Evolutionary conservation across 768 basidiomycete species (phyloP).

Genomic region (Hypholoma fasciculare): DNA sequence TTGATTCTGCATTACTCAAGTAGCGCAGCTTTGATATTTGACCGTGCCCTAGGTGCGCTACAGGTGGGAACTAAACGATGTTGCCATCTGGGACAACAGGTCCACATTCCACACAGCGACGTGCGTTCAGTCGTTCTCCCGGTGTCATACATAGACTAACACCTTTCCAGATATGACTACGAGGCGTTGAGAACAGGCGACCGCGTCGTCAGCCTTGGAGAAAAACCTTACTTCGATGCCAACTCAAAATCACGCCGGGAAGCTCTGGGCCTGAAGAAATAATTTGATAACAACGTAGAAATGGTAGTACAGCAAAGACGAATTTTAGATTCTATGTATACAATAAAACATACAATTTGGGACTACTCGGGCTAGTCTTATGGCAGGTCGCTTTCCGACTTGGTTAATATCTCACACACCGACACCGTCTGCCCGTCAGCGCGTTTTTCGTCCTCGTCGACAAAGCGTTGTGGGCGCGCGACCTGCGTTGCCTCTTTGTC

Average conservation of each 20-base stretch:
- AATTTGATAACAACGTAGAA: neutral
- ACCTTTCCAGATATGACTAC: slow-evolving; percentile 32
- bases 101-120: slow-evolving; percentile 48
- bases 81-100: slow-evolving; percentile 67
- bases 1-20: neutral
- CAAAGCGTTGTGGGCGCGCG: slow-evolving; percentile 40
- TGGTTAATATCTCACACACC: too few species aligned
- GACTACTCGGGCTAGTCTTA: too few species aligned
- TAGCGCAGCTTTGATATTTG: neutral
- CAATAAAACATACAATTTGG: too few species aligned
- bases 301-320: too few species aligned
- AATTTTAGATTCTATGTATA: too few species aligned
- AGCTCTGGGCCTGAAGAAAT: slow-evolving; percentile 13
- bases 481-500: slow-evolving; percentile 45
- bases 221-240: slow-evolving; percentile 51
- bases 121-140: slow-evolving; percentile 20
- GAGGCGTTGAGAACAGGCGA: slow-evolving; percentile 41
- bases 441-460: slow-evolving; percentile 31
- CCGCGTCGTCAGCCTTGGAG: slow-evolving; percentile 54
- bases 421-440: too few species aligned
- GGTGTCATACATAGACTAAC: neutral
- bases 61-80: slow-evolving; percentile 50
- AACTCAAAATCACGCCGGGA: slow-evolving; percentile 34
- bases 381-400: too few species aligned
- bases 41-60: slow-evolving; percentile 33